phyloP scores from a whole-genome alignment of 805 yeast species.

The Wickerhamiella kurtzmanii region DNA sequence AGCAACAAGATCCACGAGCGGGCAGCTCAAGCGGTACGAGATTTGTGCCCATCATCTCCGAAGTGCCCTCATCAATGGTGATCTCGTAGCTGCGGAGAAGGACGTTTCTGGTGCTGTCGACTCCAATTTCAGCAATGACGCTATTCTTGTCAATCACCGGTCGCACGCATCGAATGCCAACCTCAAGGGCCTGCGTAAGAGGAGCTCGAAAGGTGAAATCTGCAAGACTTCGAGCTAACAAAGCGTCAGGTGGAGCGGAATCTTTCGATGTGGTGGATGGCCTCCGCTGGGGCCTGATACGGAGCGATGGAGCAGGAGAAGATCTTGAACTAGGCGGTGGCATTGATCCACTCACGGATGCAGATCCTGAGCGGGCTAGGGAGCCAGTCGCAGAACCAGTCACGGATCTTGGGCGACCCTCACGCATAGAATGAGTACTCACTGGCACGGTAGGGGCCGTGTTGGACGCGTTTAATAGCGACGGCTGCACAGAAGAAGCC shows the following conservation, averaged over 20 bases:
- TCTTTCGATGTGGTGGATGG: neutral
- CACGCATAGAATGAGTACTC: too few relatives aligned
- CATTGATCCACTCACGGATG: too few relatives aligned
- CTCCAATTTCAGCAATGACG: constrained; percentile 18
- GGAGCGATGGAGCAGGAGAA: neutral
- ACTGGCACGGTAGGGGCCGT: too few relatives aligned
- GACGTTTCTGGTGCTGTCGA: constrained; percentile 10
- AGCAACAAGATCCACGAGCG: constrained; percentile 11
- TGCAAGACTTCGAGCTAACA: neutral
- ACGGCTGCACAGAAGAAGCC: neutral
- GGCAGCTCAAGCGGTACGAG: constrained; percentile 10
- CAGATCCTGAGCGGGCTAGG: neutral
- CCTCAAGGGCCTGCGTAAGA: constrained; percentile 15
- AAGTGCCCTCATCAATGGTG: constrained; percentile 14
- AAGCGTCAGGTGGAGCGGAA: neutral
- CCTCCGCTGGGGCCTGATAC: neutral
- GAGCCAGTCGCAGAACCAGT: neutral
- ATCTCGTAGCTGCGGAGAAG: constrained; percentile 7
- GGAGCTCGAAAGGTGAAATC: constrained; percentile 1
- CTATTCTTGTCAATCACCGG: constrained; percentile 19
- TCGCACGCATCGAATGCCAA: constrained; percentile 17
- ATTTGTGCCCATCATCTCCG: constrained; percentile 11
- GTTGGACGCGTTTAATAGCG: neutral
- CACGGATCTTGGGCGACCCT: neutral
- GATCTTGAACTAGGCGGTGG: neutral